Evolutionary conservation across 345 rosid species (phyloP), one percentile per base, ranked within the genome.

Genomic region (Passiflora organensis): DNA sequence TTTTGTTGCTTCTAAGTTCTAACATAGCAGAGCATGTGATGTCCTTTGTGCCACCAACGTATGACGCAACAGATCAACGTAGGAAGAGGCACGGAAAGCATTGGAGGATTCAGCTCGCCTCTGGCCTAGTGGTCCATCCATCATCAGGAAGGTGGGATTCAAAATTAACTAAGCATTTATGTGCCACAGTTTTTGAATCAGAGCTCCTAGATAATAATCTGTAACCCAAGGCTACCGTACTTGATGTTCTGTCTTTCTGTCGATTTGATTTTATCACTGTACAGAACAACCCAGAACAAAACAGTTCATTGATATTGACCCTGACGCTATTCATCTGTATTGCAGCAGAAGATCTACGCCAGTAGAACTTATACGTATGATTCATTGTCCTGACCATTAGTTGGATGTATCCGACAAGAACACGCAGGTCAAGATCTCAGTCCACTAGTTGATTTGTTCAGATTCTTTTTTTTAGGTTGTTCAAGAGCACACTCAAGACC

Each of bases 281-380:
- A n/a, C 25, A 54, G 36, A 4, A 10, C 20, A 4, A n/a, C 2
- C 22, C 14, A 49, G 22, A 34, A 44, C 15, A 16, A 17, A 16
- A 47, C 68, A 69, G 25, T 68, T 74, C 23, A 36, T 23, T 58
- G 71, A 65, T 13, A 50, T 57, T 10, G 74, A 74, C 74, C 20
- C 42, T 54, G 53, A 36, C 39, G 46, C 12, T n/a, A 39, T 20
- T 25, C 37, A 24, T 8, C 19, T 28, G 18, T 22, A 16, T 3
- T 15, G 23, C 25, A 14, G 41, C 21, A 38, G 5, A 19, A 48
- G 46, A 16, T 56, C n/a, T 25, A 25, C 19, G 42, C 13, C 5
- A 32, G 32, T 12, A 46, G 53, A 50, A 55, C 21, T 52, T 15
- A 13, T n/a, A 15, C 36, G 55, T 36, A 58, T 43, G 28, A n/a